A percentile compares a stretch with the other conserved stretches of the same genome.
Evolutionary conservation across 2,329 filamentous ascomycete genomes (phyloP).

Genomic region (Cytospora chrysosperma): DNA sequence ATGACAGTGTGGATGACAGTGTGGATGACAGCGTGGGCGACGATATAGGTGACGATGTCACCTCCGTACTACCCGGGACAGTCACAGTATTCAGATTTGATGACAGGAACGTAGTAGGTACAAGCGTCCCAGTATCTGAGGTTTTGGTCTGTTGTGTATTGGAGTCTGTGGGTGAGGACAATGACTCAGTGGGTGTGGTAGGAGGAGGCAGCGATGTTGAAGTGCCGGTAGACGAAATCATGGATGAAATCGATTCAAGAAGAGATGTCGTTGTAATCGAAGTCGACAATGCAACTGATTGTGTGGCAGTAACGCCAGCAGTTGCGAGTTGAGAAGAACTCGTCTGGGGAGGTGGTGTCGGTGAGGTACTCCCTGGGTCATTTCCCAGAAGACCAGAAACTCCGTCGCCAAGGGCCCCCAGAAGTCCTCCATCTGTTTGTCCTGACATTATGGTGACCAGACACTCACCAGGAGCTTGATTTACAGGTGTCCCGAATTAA

Average conservation of each 20-base stretch:
- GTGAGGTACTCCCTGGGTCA: not conserved
- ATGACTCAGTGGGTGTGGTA: not conserved
- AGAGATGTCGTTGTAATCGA: not conserved
- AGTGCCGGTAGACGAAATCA: conserved; percentile 17
- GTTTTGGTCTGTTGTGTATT: not conserved
- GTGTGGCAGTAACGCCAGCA: not conserved
- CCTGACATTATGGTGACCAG: conserved; percentile 6
- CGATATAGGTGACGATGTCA: too few relatives aligned
- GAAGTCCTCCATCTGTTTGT: conserved; percentile 4
- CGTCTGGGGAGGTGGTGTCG: not conserved
- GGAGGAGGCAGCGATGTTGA: not conserved
- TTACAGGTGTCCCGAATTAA: not conserved
- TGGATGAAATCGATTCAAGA: conserved; percentile 17
- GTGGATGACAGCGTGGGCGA: not conserved
- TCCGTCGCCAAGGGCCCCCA: conserved; percentile 2
- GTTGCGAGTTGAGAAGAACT: conserved; percentile 3
- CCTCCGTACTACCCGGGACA: too few relatives aligned
- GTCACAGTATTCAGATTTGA: too few relatives aligned
- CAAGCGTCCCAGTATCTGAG: not conserved
- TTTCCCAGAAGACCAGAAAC: conserved; percentile 18
- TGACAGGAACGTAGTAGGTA: conserved; percentile 12
- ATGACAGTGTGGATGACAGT: not conserved
- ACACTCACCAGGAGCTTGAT: not conserved
- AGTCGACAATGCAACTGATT: not conserved
- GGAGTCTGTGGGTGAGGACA: not conserved